Evolutionary conservation across 2,329 filamentous ascomycete species (phyloP).

Genomic region (Diplodia seriata): DNA sequence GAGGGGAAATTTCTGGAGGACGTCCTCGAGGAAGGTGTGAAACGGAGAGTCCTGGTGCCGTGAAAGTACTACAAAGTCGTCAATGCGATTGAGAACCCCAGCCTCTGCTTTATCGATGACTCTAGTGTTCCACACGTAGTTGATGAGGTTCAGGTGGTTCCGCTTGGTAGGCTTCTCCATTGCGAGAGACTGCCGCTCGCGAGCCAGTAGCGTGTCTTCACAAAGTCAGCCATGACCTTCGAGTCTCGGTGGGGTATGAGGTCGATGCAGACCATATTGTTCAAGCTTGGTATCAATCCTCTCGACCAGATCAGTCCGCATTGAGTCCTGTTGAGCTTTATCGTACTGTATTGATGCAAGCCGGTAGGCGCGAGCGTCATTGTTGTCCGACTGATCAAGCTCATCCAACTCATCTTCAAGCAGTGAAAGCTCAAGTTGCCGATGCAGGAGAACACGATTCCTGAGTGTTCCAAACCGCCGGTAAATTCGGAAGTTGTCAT

Average conservation of each 20-base stretch:
- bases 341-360: not conserved
- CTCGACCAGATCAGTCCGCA: not conserved
- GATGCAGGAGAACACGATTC: not conserved
- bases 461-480: not conserved
- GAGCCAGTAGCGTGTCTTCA: not conserved
- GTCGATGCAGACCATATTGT: not conserved
- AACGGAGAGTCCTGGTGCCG: conserved; percentile 5
- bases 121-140: too few relatives aligned
- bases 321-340: not conserved
- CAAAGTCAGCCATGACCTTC: too few relatives aligned
- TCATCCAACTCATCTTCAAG: not conserved
- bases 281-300: not conserved
- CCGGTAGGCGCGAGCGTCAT: not conserved
- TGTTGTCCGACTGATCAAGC: not conserved
- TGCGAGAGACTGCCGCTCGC: not conserved
- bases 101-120: too few relatives aligned
- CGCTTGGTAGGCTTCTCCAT: not conserved
- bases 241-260: too few relatives aligned
- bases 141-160: not conserved
- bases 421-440: not conserved
- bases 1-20: not conserved
- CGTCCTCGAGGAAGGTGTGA: conserved; percentile 7
- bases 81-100: too few relatives aligned
- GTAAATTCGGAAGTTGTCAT: not conserved
- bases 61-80: too few relatives aligned